phyloP scores from a whole-genome alignment of 108 stramenopile genomes.

The Fistulifera solaris region DNA sequence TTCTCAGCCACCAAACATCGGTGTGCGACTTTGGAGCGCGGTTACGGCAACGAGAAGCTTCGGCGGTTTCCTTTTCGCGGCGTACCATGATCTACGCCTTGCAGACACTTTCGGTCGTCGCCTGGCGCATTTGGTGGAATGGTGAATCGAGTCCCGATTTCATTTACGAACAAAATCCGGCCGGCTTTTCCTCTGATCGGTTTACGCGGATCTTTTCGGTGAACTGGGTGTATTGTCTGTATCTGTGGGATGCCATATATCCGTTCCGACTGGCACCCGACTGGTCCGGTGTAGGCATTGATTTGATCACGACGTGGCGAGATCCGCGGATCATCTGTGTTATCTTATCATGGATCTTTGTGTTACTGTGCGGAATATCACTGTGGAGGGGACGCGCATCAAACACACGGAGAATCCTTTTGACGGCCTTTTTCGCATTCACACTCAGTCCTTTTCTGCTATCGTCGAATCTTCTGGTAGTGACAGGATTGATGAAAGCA shows the following conservation, averaged over 20 bases:
- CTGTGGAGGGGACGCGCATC: constrained; percentile 7
- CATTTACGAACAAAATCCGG: constrained; percentile 46
- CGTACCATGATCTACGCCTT: constrained; percentile 31
- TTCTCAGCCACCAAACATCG: constrained; percentile 31
- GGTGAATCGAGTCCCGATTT: constrained; percentile 51
- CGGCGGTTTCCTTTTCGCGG: constrained; percentile 13
- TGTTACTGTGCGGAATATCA: constrained; percentile 15
- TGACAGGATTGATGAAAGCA: constrained; percentile 50
- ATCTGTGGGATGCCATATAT: constrained; percentile 33
- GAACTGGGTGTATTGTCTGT: constrained; percentile 46
- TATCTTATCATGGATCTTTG: constrained; percentile 25
- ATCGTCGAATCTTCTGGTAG: constrained; percentile 39
- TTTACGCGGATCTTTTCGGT: constrained; percentile 42
- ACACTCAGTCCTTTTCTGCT: constrained; percentile 36
- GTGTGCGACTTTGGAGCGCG: constrained; percentile 14
- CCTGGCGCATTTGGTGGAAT: constrained; percentile 32
- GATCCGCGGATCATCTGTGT: constrained; percentile 27
- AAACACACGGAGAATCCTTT: constrained; percentile 1
- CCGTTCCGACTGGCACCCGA: constrained; percentile 30
- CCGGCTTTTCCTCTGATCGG: constrained; percentile 42
- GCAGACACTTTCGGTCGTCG: constrained; percentile 26
- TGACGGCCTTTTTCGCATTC: constrained; percentile 35
- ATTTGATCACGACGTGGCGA: constrained; percentile 17
- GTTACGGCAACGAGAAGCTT: not conserved
- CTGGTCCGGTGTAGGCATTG: constrained; percentile 40